Evolutionary conservation across 2,329 filamentous ascomycete genomes (phyloP), one percentile per base, ranked within the genome.

Genomic region (Diplodia seriata): DNA sequence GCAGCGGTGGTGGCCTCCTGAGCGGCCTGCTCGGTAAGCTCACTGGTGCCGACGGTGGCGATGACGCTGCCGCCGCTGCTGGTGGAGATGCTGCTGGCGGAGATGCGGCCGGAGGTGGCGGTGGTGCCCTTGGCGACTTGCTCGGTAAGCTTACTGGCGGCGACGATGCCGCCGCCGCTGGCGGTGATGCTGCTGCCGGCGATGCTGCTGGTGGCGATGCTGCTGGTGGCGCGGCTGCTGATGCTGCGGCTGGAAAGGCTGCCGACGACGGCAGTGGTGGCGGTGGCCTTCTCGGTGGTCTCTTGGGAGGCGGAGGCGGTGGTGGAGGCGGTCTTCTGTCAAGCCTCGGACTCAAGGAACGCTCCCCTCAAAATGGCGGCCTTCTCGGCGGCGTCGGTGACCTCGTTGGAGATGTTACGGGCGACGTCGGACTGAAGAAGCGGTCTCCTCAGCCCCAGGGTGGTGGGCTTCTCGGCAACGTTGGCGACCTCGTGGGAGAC

Each of bases 271-370:
- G 31, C 31, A 33, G 26, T 26, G 50, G 23, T 8, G 11, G n/a
- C n/a, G 49, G 40, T 7, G 40, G 43, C 43, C 43, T 47, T n/a
- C 43, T 47, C n/a, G 18, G 43, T 26, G 55, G 55, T 29, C 36
- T 43, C 23, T 18, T 43, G 7, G 55, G 55, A 40, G 36, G 20
- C 33, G 56, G 56, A 3, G 57, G 23, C 15, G 40, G 47, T 49
- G 40, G 40, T 14, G 55, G 55, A 3, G 26, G 31, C 5, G 49
- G 62, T 29, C 50, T 38, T 31, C 50, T 20, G 62, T 47, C 43
- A 8, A 26, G 38, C 23, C 51, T 66, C 49, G 63, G 57, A 33
- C 57, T 62, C 14, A 62, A 49, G 51, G 56, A 57, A 7, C 63
- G 63, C 38, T 49, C 36, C 26, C 38, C 56, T n/a, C 8, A 47